phyloP scores from a whole-genome alignment of 208 protist genomes.

The Angomonas deanei region DNA sequence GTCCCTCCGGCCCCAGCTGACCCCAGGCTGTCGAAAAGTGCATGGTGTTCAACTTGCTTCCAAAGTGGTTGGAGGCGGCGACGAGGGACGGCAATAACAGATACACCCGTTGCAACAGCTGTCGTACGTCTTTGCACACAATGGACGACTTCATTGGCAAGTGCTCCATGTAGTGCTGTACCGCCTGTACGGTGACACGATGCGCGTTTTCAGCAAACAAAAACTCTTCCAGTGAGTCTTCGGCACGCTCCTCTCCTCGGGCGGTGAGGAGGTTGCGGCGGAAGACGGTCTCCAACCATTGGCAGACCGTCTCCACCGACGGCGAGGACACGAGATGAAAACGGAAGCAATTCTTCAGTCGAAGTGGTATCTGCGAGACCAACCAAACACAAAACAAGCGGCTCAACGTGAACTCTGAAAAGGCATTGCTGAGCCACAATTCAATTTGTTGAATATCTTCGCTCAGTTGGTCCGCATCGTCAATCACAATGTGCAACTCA shows the following conservation, averaged over 20 bases:
- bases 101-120: conserved; percentile 61
- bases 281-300: conserved; percentile 22
- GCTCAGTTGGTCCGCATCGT: conserved; percentile 69
- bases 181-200: conserved; percentile 20
- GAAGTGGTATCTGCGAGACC: conserved; percentile 59
- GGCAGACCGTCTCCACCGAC: conserved; percentile 19
- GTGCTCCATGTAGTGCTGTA: conserved; percentile 59
- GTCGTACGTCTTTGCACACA: conserved; percentile 48
- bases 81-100: conserved; percentile 44
- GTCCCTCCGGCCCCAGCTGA: conserved; percentile 8
- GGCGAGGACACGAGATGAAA: conserved; percentile 64
- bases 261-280: not conserved
- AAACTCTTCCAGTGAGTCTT: not conserved
- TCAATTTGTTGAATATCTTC: conserved; percentile 33
- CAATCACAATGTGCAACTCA: conserved; percentile 78
- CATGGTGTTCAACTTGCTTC: conserved; percentile 42
- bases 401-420: conserved; percentile 11
- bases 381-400: conserved; percentile 58
- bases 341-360: conserved; percentile 66
- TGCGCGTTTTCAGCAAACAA: conserved; percentile 5
- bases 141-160: conserved; percentile 70
- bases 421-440: conserved; percentile 49
- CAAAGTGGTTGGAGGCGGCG: not conserved
- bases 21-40: conserved; percentile 64
- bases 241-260: not conserved